Evolutionary conservation across 164 flowering plant genomes (phyloP), one percentile per base, ranked within the genome.

Genomic region (Echeveria elegans): DNA sequence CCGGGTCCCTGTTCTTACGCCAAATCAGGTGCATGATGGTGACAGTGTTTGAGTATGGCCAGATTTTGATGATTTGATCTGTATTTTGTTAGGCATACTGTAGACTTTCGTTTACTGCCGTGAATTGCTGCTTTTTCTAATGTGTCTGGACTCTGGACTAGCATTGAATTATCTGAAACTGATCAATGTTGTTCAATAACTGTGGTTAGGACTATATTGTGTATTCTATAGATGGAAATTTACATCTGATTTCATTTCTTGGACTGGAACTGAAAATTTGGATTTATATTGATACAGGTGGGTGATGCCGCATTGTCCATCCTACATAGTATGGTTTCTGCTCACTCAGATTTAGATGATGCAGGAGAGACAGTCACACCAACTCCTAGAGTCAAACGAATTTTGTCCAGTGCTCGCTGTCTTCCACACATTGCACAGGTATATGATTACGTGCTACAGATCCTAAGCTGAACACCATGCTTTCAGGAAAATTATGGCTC

Each of bases 321-420:
- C 66, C 77, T 95, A 63, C 97, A 95, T 72, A 85, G 89, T 82
- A 95, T 95, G 99, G 99, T 85, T 41, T 82, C 99, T 77, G 93
- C 99, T 36, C 96, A 90, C 79, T 95, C 99, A 68, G 99, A 95
- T 82, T 77, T 95, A 53, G 99, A 95, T 84, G 97, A 95, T 83
- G 99, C 99, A 71, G 99, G 99, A 70, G 99, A 95, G 85, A 88
- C 92, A 40, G 97, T 95, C 45, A 92, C 97, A 28, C 99, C 99
- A 69, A 95, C 99, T 16, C 99, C 99, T 56, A 82, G 97, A 80
- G 99, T 95, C 30, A 95, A 95, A 72, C 62, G 97, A 69, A 92
- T 95, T 64, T 75, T 95, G 77, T 95, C 99, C 72, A 95, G 99
- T 78, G 81, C 87, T 24, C 96, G 99, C 29, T 95, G 99, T 72